phyloP scores from a whole-genome alignment of 352 stramenopile genomes.

The Blastocystis sp. region DNA sequence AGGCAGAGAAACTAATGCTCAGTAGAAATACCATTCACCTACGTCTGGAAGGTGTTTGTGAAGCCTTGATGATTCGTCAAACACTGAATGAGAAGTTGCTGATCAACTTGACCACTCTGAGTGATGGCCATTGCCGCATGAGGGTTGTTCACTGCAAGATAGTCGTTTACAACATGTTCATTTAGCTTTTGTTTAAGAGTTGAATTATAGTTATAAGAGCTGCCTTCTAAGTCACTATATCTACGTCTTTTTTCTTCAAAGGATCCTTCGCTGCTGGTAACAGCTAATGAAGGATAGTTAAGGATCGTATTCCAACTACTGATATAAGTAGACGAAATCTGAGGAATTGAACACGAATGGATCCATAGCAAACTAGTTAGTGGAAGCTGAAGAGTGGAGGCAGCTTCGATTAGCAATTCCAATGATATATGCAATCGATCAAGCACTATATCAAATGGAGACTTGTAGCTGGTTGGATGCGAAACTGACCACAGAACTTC shows the following conservation, averaged over 20 bases:
- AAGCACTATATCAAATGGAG: slow-evolving; percentile 20
- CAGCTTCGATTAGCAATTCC: neutral
- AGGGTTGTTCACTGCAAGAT: slow-evolving; percentile 14
- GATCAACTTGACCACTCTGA: neutral
- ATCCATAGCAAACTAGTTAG: slow-evolving; percentile 7
- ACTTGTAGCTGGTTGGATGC: neutral
- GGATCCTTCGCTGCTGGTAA: neutral
- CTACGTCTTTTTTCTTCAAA: neutral
- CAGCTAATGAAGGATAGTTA: neutral
- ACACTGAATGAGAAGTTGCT: slow-evolving; percentile 46
- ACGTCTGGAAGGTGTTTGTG: neutral
- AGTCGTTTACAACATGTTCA: neutral
- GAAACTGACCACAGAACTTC: neutral
- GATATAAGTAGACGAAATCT: neutral
- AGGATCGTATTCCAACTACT: slow-evolving; percentile 43
- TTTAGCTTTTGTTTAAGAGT: neutral
- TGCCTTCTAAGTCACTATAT: neutral
- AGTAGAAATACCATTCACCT: neutral
- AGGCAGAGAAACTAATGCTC: neutral
- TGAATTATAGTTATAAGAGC: neutral
- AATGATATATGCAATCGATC: neutral
- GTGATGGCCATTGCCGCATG: slow-evolving; percentile 10
- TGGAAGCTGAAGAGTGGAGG: neutral
- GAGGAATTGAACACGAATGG: neutral
- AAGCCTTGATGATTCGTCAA: neutral